phyloP scores from a whole-genome alignment of 768 basidiomycete genomes.

The Brasilioporus rufonigricans region DNA sequence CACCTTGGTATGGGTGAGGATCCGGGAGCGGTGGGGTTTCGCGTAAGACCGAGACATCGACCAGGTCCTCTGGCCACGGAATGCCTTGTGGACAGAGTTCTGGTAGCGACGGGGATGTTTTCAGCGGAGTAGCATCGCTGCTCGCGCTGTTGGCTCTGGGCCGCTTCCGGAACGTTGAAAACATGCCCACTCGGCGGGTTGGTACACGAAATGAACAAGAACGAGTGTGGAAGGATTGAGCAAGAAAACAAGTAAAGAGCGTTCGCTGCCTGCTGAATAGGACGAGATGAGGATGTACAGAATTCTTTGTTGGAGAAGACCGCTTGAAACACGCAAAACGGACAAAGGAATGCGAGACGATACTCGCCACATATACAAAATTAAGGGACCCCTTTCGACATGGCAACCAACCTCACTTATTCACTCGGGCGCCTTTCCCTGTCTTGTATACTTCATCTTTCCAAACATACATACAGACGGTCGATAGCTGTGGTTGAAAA shows the following conservation, averaged over 20 bases:
- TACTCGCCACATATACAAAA: slow-evolving; percentile 9
- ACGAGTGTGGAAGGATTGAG: slow-evolving; percentile 24
- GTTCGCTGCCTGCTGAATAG: slow-evolving; percentile 16
- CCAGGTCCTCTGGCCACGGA: slow-evolving; percentile 82
- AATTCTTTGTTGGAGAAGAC: slow-evolving; percentile 18
- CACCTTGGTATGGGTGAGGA: slow-evolving; percentile 55
- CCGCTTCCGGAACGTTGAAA: slow-evolving; percentile 64
- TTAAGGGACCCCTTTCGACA: slow-evolving; percentile 22
- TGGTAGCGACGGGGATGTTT: slow-evolving; percentile 79
- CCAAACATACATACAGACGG: slow-evolving; percentile 33
- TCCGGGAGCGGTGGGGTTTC: slow-evolving; percentile 34
- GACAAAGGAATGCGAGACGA: slow-evolving; percentile 8
- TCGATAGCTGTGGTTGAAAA: slow-evolving; percentile 27
- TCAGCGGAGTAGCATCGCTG: slow-evolving; percentile 43
- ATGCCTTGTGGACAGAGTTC: slow-evolving; percentile 72
- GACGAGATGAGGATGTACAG: slow-evolving; percentile 14
- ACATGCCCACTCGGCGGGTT: slow-evolving; percentile 46
- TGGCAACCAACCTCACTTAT: slow-evolving; percentile 25
- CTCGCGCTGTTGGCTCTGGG: slow-evolving; percentile 47
- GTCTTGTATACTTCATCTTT: slow-evolving; percentile 17
- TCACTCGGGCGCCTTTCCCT: neutral
- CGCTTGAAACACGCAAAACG: slow-evolving; percentile 9
- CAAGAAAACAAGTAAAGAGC: slow-evolving; percentile 26
- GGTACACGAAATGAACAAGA: slow-evolving; percentile 24
- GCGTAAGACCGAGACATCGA: slow-evolving; percentile 67